Conservation (phyloP, 208 protist genomes). For the Acanthamoeba triangularis region DNA sequence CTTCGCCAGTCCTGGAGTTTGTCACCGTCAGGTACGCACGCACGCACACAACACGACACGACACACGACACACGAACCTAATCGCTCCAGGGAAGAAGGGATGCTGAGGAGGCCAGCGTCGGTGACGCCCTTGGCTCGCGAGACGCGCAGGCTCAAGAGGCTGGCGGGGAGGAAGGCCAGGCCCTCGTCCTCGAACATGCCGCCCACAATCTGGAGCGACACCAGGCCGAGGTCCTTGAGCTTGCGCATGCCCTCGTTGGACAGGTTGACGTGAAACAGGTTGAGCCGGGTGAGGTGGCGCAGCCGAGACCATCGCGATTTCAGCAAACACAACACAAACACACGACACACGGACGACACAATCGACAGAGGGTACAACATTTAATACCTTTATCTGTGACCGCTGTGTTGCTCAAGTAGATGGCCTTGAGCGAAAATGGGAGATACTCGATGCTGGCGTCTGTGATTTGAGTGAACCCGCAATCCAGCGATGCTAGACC, state of each 20-base stretch:
- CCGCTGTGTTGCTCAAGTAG: background rate
- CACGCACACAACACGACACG: too few relatives aligned
- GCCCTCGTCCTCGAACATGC: constrained; percentile 25
- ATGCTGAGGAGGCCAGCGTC: background rate
- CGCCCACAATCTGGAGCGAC: constrained; percentile 62
- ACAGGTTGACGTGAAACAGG: constrained; percentile 34
- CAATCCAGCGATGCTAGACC: constrained; percentile 32
- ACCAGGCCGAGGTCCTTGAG: background rate
- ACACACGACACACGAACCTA: too few relatives aligned
- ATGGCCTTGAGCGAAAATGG: constrained; percentile 41
- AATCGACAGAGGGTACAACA: background rate
- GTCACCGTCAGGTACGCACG: background rate
- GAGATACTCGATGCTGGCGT: background rate
- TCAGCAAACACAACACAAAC: background rate
- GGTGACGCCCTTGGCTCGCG: background rate
- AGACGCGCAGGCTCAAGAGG: background rate
- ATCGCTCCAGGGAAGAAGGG: background rate
- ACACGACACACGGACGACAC: too few relatives aligned
- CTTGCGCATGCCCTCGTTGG: constrained; percentile 55
- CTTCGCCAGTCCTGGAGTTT: background rate
- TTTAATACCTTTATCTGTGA: constrained; percentile 8
- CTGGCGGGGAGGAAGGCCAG: background rate
- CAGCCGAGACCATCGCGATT: background rate
- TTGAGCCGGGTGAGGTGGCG: constrained; percentile 26
- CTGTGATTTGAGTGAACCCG: constrained; percentile 43